A percentile compares a stretch with the other conserved stretches of the same genome.
phyloP scores from a whole-genome alignment of 257 asterid species.

The Plantago major region DNA sequence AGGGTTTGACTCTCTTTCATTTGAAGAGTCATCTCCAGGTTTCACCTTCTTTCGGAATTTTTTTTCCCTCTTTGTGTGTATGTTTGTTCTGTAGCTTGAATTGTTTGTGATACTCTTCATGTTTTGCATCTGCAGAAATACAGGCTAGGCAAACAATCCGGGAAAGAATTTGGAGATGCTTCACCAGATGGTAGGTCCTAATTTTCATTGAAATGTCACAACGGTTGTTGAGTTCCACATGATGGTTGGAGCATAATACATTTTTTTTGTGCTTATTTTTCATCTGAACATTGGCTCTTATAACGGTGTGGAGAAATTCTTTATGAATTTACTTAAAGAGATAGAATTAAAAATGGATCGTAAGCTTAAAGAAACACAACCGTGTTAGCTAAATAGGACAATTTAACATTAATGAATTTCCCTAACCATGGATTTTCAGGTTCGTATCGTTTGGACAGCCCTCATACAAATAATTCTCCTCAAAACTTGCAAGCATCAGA shows the following conservation, averaged over 20 bases:
- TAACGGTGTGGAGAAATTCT: not conserved
- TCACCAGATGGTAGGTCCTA: constrained; percentile 65
- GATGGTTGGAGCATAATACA: not conserved
- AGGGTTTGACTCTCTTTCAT: constrained; percentile 85
- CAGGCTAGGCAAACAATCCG: constrained; percentile 83
- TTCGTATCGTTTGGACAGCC: constrained; percentile 60
- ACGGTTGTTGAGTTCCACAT: not conserved
- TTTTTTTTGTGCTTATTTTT: no score
- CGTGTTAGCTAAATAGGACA: constrained; percentile 1
- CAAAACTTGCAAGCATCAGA: constrained; percentile 61
- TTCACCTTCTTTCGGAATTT: constrained; percentile 15
- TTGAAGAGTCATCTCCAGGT: constrained; percentile 92
- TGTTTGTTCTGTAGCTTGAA: not conserved
- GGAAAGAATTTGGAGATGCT: constrained; percentile 66
- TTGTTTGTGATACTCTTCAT: constrained; percentile 3
- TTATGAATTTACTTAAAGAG: not conserved
- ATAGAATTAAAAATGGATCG: not conserved
- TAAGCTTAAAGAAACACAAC: not conserved
- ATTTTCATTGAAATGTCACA: constrained; percentile 19
- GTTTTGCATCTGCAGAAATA: constrained; percentile 54
- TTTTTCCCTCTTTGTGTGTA: not conserved
- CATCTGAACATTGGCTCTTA: no score
- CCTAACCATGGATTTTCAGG: constrained; percentile 34
- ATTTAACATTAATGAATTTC: not conserved
- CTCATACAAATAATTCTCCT: constrained; percentile 47